Base-by-base conservation (phyloP, 129 eudicot genomes). In the Logfia minima region DNA sequence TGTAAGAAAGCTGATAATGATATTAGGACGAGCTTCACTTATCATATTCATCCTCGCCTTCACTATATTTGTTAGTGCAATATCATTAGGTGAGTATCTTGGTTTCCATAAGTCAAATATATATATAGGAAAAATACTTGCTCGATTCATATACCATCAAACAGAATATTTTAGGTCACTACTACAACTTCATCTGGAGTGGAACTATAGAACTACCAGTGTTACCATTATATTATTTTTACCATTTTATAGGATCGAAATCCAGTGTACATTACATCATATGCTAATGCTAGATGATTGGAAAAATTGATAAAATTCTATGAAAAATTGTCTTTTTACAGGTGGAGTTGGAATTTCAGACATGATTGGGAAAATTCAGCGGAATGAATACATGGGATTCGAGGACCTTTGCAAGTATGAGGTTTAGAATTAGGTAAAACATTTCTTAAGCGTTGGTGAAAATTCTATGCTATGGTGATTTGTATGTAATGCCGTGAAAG, bases 321-420 rank as follows among this genome's bases (percentile, higher is more conserved):
- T 13, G 53, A 5, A 13, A 45, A 45, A 13, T 45, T 45, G 4
- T 45, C 5, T 13, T 45, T 45, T 14, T 14, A 81, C 79, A 94
- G 98, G 98, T 66, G 98, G 98, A 70, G 97, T 94, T 80, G 97
- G 98, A 60, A 87, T 94, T 75, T 83, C 87, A 14, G 86, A 94
- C 85, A 94, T 91, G 96, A 89, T 94, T 28, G 82, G 83, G 74
- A 91, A 91, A 90, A 68, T 94, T 68, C 70, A 86, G 69, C 79
- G 77, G 10, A 84, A 91, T 32, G 98, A 89, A 35, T 91, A 94
- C 80, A 94, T 94, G 98, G 98, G 96, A 60, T 94, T 94, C 35
- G 98, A 94, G 81, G 81, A 87, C 85, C 86, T 94, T 61, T 94
- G 98, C 93, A 89, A 87, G 84, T 91, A 94, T 61, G 77, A 87